Evolutionary conservation across 192 early-diverging fungal species (phyloP).

Genomic region (Coemansia sp.): DNA sequence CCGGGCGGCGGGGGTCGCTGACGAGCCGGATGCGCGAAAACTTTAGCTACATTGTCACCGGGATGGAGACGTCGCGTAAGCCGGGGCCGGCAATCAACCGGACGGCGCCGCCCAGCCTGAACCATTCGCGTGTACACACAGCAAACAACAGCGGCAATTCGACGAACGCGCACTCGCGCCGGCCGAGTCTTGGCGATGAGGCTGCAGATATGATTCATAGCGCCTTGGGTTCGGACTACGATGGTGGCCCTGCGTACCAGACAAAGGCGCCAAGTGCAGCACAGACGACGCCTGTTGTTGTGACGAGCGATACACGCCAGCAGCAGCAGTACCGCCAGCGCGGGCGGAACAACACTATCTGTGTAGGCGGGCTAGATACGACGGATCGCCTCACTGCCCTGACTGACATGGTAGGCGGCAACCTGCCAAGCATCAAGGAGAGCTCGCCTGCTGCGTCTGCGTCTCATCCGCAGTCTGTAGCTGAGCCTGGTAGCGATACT

Average conservation of each 20-base stretch:
- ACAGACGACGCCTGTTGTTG: conserved; percentile 4
- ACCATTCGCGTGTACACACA: conserved; percentile 26
- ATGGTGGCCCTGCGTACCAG: neutral
- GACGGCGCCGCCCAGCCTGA: conserved; percentile 35
- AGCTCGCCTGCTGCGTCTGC: conserved; percentile 1
- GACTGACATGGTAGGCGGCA: neutral
- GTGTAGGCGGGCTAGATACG: conserved; percentile 15
- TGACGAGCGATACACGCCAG: neutral
- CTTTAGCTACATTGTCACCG: conserved; percentile 33
- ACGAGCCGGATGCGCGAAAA: conserved; percentile 48
- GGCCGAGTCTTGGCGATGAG: conserved; percentile 19
- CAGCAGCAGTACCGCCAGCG: conserved; percentile 1
- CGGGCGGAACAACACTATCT: conserved; percentile 19
- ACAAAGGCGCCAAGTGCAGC: conserved; percentile 1
- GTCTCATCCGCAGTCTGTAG: no score
- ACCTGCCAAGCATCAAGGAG: conserved; percentile 4
- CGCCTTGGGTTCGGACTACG: neutral
- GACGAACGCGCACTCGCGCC: conserved; percentile 40
- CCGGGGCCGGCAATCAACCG: conserved; percentile 17
- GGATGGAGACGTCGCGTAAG: conserved; percentile 22
- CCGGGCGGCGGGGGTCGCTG: conserved; percentile 19
- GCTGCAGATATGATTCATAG: neutral
- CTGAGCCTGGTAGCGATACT: no score
- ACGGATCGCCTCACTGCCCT: conserved; percentile 14
- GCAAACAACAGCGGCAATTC: conserved; percentile 40